Evolutionary conservation across 208 protist species (phyloP).

Genomic region (Leptomonas pyrrhocoris): DNA sequence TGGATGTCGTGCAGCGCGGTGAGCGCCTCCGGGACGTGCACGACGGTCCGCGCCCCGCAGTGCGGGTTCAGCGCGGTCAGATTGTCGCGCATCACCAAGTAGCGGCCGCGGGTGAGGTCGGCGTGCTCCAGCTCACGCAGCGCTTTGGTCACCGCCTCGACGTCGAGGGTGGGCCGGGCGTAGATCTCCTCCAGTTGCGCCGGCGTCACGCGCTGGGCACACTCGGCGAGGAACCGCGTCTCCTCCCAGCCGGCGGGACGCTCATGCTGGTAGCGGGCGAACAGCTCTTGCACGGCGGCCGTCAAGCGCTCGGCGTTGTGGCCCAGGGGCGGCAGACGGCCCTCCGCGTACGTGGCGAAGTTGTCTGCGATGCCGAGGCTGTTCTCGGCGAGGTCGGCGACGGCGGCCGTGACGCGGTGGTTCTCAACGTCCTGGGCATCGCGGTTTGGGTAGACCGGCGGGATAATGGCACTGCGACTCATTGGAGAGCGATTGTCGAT

Average conservation of each 20-base stretch:
- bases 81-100: constrained; percentile 67
- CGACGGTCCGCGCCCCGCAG: constrained; percentile 37
- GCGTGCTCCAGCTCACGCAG: constrained; percentile 50
- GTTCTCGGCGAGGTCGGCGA: constrained; percentile 62
- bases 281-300: constrained; percentile 38
- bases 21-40: constrained; percentile 54
- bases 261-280: constrained; percentile 64
- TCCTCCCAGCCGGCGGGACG: constrained; percentile 78
- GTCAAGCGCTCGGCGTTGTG: constrained; percentile 41
- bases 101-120: constrained; percentile 61
- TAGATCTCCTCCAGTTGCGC: constrained; percentile 48
- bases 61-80: constrained; percentile 56
- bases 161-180: constrained; percentile 53
- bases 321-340: constrained; percentile 61
- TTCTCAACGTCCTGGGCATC: constrained; percentile 75
- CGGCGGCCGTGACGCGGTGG: constrained; percentile 46
- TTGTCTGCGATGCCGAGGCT: constrained; percentile 75
- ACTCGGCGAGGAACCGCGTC: constrained; percentile 62
- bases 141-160: constrained; percentile 37
- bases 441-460: constrained; percentile 59
- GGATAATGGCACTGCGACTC: constrained; percentile 34
- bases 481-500: constrained; percentile 1
- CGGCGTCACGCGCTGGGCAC: constrained; percentile 55
- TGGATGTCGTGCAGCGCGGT: constrained; percentile 77
- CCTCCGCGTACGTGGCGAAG: constrained; percentile 69